These are phyloP conservation scores for Aureobasidium uvarum DNA, from an alignment of 2,329 filamentous ascomycete genomes.

Conservation along the genomic window DNA sequence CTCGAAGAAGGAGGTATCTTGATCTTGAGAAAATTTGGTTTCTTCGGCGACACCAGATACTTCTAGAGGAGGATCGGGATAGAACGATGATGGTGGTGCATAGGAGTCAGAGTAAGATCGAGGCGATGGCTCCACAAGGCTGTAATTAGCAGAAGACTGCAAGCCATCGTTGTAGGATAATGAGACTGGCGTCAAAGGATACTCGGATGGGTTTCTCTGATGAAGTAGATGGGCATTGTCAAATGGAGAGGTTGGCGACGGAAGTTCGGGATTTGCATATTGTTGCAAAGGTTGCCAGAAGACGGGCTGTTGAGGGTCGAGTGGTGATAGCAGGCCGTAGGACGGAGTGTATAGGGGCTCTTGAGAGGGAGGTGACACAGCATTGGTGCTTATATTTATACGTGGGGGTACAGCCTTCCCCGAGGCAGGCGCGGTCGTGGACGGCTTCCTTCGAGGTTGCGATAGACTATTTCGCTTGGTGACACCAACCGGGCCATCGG, in stretches of 20 bases:
- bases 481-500: slow-evolving; percentile 34
- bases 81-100: neutral
- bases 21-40: neutral
- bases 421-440: slow-evolving; percentile 25
- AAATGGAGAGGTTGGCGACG: slow-evolving; percentile 2
- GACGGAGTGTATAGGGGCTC: slow-evolving; percentile 7
- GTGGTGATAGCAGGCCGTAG: slow-evolving; percentile 14
- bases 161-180: slow-evolving; percentile 9
- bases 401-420: neutral
- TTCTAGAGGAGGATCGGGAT: neutral
- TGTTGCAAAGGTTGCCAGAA: slow-evolving; percentile 19
- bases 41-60: neutral
- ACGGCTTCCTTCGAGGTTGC: slow-evolving; percentile 33
- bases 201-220: slow-evolving; percentile 2
- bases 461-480: slow-evolving; percentile 32
- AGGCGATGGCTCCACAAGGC: neutral
- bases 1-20: slow-evolving; percentile 1
- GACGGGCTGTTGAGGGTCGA: slow-evolving; percentile 10
- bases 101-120: neutral
- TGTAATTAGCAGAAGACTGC: slow-evolving; percentile 11
- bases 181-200: slow-evolving; percentile 12
- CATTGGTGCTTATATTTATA: neutral
- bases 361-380: neutral
- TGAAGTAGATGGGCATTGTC: neutral
- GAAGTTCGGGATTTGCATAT: neutral